phyloP scores from a whole-genome alignment of 208 protist species.

The Crithidia bombi region DNA sequence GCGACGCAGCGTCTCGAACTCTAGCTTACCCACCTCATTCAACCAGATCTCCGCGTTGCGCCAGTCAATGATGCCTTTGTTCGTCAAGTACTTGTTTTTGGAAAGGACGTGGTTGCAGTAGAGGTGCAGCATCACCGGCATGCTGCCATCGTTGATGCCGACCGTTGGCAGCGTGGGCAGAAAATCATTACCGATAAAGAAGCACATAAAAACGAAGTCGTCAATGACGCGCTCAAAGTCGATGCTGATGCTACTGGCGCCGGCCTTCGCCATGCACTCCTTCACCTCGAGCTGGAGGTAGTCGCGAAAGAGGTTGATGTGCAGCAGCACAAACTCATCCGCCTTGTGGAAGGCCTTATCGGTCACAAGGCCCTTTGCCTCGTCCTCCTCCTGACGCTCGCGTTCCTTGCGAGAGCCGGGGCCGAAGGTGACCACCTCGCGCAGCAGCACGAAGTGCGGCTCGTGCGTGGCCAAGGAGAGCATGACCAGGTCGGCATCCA shows the following conservation, averaged over 20 bases:
- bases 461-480: conserved; percentile 96
- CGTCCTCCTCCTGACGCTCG: conserved; percentile 77
- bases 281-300: conserved; percentile 94
- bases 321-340: conserved; percentile 90
- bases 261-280: conserved; percentile 30
- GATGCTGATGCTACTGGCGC: conserved; percentile 26
- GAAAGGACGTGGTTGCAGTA: conserved; percentile 82
- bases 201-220: conserved; percentile 98
- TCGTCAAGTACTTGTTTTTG: conserved; percentile 77
- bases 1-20: conserved; percentile 74
- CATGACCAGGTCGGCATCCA: conserved; percentile 99
- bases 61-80: conserved; percentile 81
- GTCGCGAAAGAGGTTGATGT: conserved; percentile 95
- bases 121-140: conserved; percentile 84
- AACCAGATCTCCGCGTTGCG: conserved; percentile 72
- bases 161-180: conserved; percentile 96
- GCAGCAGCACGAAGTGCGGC: conserved; percentile 96
- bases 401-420: conserved; percentile 68
- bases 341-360: conserved; percentile 84
- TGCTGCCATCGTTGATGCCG: conserved; percentile 94
- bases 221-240: conserved; percentile 95
- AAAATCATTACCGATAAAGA: conserved; percentile 99
- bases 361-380: conserved; percentile 78
- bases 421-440: conserved; percentile 94
- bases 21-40: conserved; percentile 66